These are phyloP conservation scores for Colletotrichum orchidophilum DNA, from an alignment of 2,329 filamentous ascomycete genomes.

Conservation along the genomic window DNA sequence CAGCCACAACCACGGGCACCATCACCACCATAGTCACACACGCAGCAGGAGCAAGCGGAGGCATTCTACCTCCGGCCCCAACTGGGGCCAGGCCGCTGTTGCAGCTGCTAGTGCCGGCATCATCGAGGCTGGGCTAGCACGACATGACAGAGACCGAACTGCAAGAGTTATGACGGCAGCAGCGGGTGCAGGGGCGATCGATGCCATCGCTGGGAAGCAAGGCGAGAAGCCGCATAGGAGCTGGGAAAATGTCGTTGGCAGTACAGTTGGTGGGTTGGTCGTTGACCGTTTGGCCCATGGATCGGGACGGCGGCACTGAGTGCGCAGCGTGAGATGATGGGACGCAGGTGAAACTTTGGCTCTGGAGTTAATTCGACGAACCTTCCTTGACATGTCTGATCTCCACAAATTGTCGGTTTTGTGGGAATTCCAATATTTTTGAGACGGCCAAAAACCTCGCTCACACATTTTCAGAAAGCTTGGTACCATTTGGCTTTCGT, in stretches of 20 bases:
- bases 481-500: too few species aligned
- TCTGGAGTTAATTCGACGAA: not conserved
- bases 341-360: too few species aligned
- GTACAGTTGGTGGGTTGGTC: conserved; percentile 2
- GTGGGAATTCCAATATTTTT: too few species aligned
- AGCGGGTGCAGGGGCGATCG: conserved; percentile 16
- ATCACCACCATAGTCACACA: not conserved
- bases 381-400: too few species aligned
- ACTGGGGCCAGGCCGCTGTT: conserved; percentile 21
- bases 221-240: conserved; percentile 10
- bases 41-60: conserved; percentile 7
- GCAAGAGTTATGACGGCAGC: conserved; percentile 22
- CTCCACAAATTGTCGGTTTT: too few species aligned
- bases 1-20: not conserved
- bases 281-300: conserved; percentile 20
- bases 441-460: too few species aligned
- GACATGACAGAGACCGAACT: conserved; percentile 13
- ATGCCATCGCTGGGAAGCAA: conserved; percentile 8
- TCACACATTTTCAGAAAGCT: too few species aligned
- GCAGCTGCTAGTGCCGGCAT: conserved; percentile 25
- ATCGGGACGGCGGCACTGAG: not conserved
- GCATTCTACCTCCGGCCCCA: not conserved
- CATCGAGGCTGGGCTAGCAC: conserved; percentile 13
- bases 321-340: not conserved
- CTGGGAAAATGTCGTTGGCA: conserved; percentile 14